These are phyloP conservation scores for Luvunga scandens DNA, from an alignment of 345 rosid species.

Conservation along the genomic window DNA sequence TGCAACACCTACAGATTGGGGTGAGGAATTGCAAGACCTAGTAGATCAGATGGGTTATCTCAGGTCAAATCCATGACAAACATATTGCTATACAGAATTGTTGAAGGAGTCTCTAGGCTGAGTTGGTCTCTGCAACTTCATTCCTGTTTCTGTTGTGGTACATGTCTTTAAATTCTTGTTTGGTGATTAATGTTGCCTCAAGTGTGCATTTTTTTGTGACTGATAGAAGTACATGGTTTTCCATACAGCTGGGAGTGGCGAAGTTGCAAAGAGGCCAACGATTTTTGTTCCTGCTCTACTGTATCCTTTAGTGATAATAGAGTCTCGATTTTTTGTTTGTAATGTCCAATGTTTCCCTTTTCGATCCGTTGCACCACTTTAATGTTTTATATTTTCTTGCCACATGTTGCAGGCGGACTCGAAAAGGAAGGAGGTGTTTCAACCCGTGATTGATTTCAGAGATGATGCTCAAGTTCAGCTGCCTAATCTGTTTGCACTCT, in stretches of 20 bases:
- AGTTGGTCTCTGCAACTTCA: conserved; percentile 36
- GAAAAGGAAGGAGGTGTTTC: background rate
- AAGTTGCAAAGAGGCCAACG: conserved; percentile 34
- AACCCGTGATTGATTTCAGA: background rate
- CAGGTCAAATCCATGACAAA: conserved; percentile 44
- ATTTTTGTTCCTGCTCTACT: conserved; percentile 23
- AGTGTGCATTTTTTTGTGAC: background rate
- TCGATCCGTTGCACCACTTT: background rate
- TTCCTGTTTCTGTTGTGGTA: conserved; percentile 28
- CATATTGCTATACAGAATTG: conserved; percentile 1
- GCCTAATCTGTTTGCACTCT: background rate
- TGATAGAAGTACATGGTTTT: conserved; percentile 15
- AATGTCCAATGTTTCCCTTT: background rate
- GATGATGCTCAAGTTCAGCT: background rate
- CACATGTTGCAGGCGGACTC: conserved; percentile 28
- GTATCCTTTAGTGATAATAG: conserved; percentile 26
- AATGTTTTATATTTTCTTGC: background rate
- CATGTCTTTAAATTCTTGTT: background rate
- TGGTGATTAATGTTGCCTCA: background rate
- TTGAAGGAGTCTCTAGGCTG: conserved; percentile 2
- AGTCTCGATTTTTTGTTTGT: background rate
- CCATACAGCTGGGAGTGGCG: conserved; percentile 32
- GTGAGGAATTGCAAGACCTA: conserved; percentile 51
- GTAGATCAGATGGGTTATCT: conserved; percentile 71
- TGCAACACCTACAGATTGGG: conserved; percentile 49